Evolutionary conservation across 1,284 basidiomycete species (phyloP).

Genomic region (Porogramme epimiltina): DNA sequence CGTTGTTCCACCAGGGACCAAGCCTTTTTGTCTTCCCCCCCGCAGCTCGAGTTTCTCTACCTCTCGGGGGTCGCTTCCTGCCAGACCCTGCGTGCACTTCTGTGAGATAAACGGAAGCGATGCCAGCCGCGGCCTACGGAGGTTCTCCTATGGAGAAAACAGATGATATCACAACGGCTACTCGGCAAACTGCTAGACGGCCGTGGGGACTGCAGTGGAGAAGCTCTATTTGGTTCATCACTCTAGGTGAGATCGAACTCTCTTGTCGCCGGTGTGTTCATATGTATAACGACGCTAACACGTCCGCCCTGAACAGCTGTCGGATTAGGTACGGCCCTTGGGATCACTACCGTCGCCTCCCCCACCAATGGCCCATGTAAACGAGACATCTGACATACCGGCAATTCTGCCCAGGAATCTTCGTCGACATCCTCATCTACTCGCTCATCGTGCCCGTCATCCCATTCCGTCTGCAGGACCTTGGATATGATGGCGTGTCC

Average conservation of each 20-base stretch:
- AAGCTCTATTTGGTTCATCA: constrained; percentile 35
- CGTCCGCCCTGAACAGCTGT: constrained; percentile 1
- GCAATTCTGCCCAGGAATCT: constrained; percentile 47
- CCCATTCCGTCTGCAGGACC: constrained; percentile 67
- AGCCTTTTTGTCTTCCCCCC: no score
- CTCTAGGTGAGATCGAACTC: constrained; percentile 18
- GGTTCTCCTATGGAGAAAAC: no score
- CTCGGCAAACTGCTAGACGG: no score
- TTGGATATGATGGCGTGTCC: constrained; percentile 56
- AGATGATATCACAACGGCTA: no score
- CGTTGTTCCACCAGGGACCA: no score
- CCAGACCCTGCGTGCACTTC: no score
- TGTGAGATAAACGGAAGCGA: no score
- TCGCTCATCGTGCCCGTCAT: constrained; percentile 75
- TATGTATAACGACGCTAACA: no score
- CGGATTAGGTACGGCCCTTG: constrained; percentile 9
- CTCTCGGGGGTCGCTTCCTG: no score
- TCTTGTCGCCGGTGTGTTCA: no score
- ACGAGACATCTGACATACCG: neutral
- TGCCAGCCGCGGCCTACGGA: no score
- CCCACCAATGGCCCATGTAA: neutral
- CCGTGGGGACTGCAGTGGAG: constrained; percentile 31
- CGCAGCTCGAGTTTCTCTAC: no score
- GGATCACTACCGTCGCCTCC: neutral
- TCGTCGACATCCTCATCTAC: constrained; percentile 66